A percentile compares a stretch with the other conserved stretches of the same genome.
These are phyloP conservation scores for Mycosphaerella sp. DNA, from an alignment of 2,329 filamentous ascomycete genomes.

Conservation along the genomic window DNA sequence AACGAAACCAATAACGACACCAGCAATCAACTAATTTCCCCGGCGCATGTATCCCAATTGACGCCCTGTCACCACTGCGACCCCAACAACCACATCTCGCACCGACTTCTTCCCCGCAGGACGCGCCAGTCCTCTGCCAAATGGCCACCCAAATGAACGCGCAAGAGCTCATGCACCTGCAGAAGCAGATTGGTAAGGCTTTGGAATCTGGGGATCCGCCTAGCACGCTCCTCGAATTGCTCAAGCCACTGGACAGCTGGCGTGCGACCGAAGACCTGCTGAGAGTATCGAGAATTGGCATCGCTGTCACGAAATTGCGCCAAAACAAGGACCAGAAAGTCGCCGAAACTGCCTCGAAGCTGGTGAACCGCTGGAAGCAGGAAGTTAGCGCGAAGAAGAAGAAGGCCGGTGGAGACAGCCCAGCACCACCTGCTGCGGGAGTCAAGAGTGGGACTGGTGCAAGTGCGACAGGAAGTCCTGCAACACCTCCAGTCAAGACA, in stretches of 20 bases:
- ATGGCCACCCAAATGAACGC: constrained; percentile 57
- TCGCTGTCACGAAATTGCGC: constrained; percentile 81
- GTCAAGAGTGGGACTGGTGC: constrained; percentile 33
- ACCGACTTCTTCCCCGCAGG: not conserved
- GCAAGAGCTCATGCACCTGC: constrained; percentile 70
- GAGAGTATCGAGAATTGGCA: constrained; percentile 83
- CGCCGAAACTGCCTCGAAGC: constrained; percentile 66
- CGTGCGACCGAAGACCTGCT: constrained; percentile 83
- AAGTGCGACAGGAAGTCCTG: constrained; percentile 36
- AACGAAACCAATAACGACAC: no score
- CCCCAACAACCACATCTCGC: no score
- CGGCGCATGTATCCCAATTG: no score
- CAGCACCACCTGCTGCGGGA: constrained; percentile 36
- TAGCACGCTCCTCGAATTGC: constrained; percentile 62
- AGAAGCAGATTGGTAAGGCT: constrained; percentile 75
- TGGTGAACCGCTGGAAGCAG: constrained; percentile 83
- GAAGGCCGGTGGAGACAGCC: constrained; percentile 36
- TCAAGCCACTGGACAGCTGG: constrained; percentile 74
- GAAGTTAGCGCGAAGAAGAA: constrained; percentile 55
- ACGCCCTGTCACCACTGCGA: no score
- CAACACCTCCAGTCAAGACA: constrained; percentile 39
- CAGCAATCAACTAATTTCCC: no score
- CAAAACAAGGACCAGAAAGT: constrained; percentile 68
- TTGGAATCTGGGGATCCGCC: constrained; percentile 67
- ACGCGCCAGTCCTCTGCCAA: constrained; percentile 9